Conservation (phyloP, 164 flowering plant genomes). For the Macadamia tetraphylla region DNA sequence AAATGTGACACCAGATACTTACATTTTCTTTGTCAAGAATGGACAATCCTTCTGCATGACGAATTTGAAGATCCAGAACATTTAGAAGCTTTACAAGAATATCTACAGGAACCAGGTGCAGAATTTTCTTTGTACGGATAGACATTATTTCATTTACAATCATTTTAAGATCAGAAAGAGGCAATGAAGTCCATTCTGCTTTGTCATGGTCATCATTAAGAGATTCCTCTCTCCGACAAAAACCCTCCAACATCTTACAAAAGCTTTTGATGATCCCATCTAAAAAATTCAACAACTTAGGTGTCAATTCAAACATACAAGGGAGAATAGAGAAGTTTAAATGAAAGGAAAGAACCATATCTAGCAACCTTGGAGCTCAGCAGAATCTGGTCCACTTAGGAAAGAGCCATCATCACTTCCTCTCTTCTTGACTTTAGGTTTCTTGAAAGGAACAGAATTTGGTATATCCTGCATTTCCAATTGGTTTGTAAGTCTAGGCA, state of each 20-base stretch:
- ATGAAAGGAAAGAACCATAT: neutral
- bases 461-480: slow-evolving; percentile 47
- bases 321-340: neutral
- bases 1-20: slow-evolving; percentile 26
- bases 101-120: slow-evolving; percentile 81
- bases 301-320: slow-evolving; percentile 1
- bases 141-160: slow-evolving; percentile 74
- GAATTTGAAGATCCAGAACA: slow-evolving; percentile 86
- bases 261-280: slow-evolving; percentile 53
- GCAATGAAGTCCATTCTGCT: slow-evolving; percentile 56
- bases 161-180: slow-evolving; percentile 52
- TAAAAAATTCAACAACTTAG: slow-evolving; percentile 14
- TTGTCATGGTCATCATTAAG: slow-evolving; percentile 67
- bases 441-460: slow-evolving; percentile 38
- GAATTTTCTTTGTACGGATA: slow-evolving; percentile 53
- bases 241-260: slow-evolving; percentile 67
- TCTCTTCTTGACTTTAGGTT: slow-evolving; percentile 58
- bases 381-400: slow-evolving; percentile 33
- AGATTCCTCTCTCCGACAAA: slow-evolving; percentile 69
- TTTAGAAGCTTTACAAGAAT: slow-evolving; percentile 56
- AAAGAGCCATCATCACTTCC: slow-evolving; percentile 25
- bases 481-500: slow-evolving; percentile 7
- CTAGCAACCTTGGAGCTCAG: slow-evolving; percentile 63
- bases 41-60: slow-evolving; percentile 77
- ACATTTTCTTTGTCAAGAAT: slow-evolving; percentile 73